A percentile compares a stretch with the other conserved stretches of the same genome.
Conservation (phyloP, 2,329 filamentous ascomycete species). For the Albifimbria verrucaria region DNA sequence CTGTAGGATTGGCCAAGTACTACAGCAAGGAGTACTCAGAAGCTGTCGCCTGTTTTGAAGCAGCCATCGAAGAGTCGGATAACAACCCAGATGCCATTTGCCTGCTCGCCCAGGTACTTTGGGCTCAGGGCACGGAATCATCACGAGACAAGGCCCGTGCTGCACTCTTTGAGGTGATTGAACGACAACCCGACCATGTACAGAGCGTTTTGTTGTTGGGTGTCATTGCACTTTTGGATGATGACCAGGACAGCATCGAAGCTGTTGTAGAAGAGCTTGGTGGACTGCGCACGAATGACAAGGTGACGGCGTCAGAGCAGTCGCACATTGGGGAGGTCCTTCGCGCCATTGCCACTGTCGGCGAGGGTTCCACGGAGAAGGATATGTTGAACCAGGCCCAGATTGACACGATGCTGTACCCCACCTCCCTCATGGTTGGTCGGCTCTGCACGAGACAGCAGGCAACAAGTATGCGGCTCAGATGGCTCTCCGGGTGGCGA, state of each 20-base stretch:
- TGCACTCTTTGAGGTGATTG: constrained; percentile 76
- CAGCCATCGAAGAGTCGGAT: constrained; percentile 72
- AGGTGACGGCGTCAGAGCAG: constrained; percentile 61
- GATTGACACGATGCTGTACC: constrained; percentile 76
- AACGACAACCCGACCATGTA: constrained; percentile 70
- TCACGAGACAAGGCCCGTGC: constrained; percentile 74
- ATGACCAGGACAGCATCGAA: constrained; percentile 73
- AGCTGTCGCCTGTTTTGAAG: constrained; percentile 76
- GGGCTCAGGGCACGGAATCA: constrained; percentile 77
- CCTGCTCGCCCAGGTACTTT: constrained; percentile 84
- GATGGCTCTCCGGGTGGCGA: constrained; percentile 79
- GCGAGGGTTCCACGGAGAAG: constrained; percentile 43
- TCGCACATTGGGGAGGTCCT: constrained; percentile 71
- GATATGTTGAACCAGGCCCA: constrained; percentile 64
- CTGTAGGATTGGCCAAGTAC: constrained; percentile 79
- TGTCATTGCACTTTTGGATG: constrained; percentile 77
- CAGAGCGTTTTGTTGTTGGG: constrained; percentile 78
- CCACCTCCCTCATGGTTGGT: constrained; percentile 81
- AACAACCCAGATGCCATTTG: constrained; percentile 81
- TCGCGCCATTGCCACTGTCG: constrained; percentile 65
- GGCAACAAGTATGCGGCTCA: constrained; percentile 57
- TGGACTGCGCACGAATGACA: constrained; percentile 64
- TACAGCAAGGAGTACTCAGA: constrained; percentile 62
- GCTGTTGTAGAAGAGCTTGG: constrained; percentile 79
- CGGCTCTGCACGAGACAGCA: constrained; percentile 61